Conservation (phyloP, 345 rosid genomes). For the Eucalyptus pauciflora region DNA sequence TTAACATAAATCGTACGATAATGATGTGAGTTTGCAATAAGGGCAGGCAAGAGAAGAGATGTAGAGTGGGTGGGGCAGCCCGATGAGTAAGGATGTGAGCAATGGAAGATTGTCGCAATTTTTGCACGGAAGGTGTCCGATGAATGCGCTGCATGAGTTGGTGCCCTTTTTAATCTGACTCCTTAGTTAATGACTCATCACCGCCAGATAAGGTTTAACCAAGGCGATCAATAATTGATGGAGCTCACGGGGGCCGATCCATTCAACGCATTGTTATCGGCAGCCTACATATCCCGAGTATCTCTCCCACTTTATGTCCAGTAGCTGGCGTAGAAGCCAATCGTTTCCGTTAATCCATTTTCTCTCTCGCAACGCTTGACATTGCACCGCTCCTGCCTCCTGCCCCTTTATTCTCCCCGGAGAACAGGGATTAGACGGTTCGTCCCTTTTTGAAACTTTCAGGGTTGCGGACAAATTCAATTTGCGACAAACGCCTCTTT, state of each 20-base stretch:
- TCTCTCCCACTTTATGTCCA: neutral
- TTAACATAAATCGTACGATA: neutral
- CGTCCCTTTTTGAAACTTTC: neutral
- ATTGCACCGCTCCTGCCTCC: neutral
- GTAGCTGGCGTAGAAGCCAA: neutral
- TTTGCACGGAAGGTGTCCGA: neutral
- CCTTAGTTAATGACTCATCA: neutral
- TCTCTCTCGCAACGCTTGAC: neutral
- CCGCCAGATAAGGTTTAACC: neutral
- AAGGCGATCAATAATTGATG: neutral
- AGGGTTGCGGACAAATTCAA: neutral
- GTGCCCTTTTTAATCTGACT: neutral
- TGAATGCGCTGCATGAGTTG: neutral
- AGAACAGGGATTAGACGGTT: neutral
- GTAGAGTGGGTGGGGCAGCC: neutral
- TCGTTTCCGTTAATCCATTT: neutral
- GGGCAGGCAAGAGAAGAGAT: neutral
- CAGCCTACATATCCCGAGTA: neutral
- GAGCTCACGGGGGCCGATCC: neutral
- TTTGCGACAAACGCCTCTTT: neutral
- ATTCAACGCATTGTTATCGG: neutral
- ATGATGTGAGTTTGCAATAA: neutral
- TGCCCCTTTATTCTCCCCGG: neutral
- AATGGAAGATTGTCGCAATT: too few relatives aligned
- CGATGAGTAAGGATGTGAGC: neutral